Conservation (phyloP, 2,329 filamentous ascomycete species). For the Hypoxylon sp. region DNA sequence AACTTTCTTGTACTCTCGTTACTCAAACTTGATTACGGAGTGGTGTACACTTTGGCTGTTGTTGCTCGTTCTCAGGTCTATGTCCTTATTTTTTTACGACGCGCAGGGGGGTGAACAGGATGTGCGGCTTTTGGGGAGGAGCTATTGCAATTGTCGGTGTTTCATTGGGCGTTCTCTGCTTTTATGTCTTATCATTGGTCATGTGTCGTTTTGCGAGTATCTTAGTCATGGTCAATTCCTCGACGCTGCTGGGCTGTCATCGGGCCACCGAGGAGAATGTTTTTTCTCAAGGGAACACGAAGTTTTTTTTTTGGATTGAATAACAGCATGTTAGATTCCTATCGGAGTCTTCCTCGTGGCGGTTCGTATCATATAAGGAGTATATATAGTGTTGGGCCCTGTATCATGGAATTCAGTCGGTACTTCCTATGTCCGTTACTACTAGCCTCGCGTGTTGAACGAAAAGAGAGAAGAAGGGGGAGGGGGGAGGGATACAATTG, state of each 20-base stretch:
- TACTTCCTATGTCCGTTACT: conserved; percentile 35
- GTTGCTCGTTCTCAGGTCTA: conserved; percentile 45
- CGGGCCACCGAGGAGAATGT: conserved; percentile 12
- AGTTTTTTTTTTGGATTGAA: conserved; percentile 24
- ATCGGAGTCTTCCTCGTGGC: conserved; percentile 18
- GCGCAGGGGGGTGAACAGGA: conserved; percentile 33
- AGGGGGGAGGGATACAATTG: background rate
- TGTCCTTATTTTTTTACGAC: conserved; percentile 48
- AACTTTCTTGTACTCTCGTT: conserved; percentile 46
- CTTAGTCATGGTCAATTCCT: conserved; percentile 23
- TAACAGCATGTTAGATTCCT: conserved; percentile 40
- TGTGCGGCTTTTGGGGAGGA: conserved; percentile 41
- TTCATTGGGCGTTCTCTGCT: conserved; percentile 51
- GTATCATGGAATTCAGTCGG: conserved; percentile 42
- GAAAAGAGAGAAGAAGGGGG: conserved; percentile 3
- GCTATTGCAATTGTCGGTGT: conserved; percentile 49
- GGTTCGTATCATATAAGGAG: conserved; percentile 35
- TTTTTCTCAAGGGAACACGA: conserved; percentile 24
- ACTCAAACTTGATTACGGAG: conserved; percentile 43
- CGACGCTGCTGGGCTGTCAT: conserved; percentile 18
- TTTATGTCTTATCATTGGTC: conserved; percentile 38
- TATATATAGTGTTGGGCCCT: conserved; percentile 36
- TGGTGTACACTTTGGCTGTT: conserved; percentile 45
- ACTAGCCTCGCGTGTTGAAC: conserved; percentile 14
- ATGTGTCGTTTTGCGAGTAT: conserved; percentile 34